These are phyloP conservation scores for Plasmodium blacklocki DNA, from an alignment of 169 alveolate genomes.

Conservation along the genomic window DNA sequence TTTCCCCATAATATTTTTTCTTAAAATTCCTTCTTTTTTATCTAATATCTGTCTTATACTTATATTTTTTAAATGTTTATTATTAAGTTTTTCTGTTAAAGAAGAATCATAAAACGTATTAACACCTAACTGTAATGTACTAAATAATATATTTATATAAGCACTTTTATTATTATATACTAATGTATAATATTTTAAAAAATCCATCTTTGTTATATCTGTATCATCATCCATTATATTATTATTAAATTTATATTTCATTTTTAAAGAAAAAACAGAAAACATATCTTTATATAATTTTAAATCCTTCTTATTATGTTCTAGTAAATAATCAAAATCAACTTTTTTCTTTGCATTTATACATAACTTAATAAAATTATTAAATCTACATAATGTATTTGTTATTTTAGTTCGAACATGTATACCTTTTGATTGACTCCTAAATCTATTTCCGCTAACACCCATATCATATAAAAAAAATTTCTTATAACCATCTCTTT, in stretches of 20 bases:
- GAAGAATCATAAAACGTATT: slow-evolving; percentile 80
- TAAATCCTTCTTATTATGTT: slow-evolving; percentile 79
- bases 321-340: slow-evolving; percentile 78
- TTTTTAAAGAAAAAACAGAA: slow-evolving; percentile 42
- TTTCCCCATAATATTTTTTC: slow-evolving; percentile 99
- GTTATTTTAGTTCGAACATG: slow-evolving; percentile 77
- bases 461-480: slow-evolving; percentile 88
- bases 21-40: slow-evolving; percentile 96
- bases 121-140: slow-evolving; percentile 74
- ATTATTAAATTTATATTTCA: slow-evolving; percentile 46
- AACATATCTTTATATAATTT: slow-evolving; percentile 61
- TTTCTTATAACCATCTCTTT: slow-evolving; percentile 78
- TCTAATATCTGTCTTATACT: slow-evolving; percentile 97
- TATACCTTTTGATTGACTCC: slow-evolving; percentile 40
- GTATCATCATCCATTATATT: slow-evolving; percentile 78
- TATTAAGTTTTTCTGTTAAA: slow-evolving; percentile 52
- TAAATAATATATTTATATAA: slow-evolving; percentile 56
- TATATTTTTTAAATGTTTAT: slow-evolving; percentile 82
- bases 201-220: slow-evolving; percentile 82
- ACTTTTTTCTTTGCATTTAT: slow-evolving; percentile 84
- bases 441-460: slow-evolving; percentile 87
- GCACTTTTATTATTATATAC: slow-evolving; percentile 78
- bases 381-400: slow-evolving; percentile 78
- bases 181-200: slow-evolving; percentile 77
- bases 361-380: slow-evolving; percentile 82